phyloP scores from a whole-genome alignment of 2,329 filamentous ascomycete genomes.

The Fulvia fulva region DNA sequence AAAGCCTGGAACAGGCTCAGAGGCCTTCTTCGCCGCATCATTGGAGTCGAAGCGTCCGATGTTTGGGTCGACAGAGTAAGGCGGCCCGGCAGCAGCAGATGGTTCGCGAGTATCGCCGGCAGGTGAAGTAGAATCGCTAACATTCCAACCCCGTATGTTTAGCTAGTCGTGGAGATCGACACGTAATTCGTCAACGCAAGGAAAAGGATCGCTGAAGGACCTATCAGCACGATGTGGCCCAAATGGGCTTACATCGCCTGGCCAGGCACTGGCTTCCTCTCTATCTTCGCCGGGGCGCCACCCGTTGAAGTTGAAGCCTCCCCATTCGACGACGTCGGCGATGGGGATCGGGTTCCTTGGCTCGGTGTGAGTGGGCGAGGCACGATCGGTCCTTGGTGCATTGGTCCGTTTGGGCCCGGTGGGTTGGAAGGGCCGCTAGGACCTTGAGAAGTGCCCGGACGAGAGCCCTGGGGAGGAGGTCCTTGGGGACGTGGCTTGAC shows the following conservation, averaged over 20 bases:
- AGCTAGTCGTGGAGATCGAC: constrained; percentile 20
- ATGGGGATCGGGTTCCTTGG: constrained; percentile 14
- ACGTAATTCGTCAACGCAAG: constrained; percentile 24
- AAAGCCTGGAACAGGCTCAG: neutral
- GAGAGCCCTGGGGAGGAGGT: constrained; percentile 42
- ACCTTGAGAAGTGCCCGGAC: constrained; percentile 24
- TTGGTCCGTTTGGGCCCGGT: constrained; percentile 24
- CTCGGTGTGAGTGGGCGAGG: constrained; percentile 26
- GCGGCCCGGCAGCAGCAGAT: constrained; percentile 2
- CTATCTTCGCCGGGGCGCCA: constrained; percentile 29
- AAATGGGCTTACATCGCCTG: constrained; percentile 37
- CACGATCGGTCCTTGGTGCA: constrained; percentile 13
- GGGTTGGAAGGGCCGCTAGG: constrained; percentile 37
- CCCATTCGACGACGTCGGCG: constrained; percentile 12
- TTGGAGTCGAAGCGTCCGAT: neutral
- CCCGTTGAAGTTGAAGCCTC: constrained; percentile 12
- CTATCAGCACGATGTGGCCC: constrained; percentile 8
- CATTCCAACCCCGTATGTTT: constrained; percentile 15
- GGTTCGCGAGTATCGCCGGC: constrained; percentile 13
- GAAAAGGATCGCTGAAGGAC: constrained; percentile 16
- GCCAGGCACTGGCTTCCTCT: constrained; percentile 47
- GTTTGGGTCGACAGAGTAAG: neutral
- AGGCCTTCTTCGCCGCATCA: neutral
- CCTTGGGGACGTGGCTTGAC: constrained; percentile 74
- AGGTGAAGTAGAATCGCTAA: constrained; percentile 16